Conservation (phyloP, 2,329 filamentous ascomycete genomes). For the Aspergillus melleus region DNA sequence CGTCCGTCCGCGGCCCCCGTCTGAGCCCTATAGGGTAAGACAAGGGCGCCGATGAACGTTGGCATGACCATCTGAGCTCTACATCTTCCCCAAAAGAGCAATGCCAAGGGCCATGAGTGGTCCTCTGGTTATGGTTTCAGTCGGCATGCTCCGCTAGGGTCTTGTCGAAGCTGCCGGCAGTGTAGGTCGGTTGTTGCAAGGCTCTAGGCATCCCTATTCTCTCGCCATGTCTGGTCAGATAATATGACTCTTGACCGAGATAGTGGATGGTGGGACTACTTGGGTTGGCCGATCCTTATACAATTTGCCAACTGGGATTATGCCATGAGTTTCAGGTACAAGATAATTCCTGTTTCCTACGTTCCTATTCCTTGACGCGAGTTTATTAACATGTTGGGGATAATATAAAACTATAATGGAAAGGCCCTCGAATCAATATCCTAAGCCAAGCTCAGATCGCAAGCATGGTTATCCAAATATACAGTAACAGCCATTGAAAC, state of each 20-base stretch:
- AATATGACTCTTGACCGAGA: too few species aligned
- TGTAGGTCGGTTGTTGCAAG: slow-evolving; percentile 29
- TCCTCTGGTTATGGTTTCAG: not conserved
- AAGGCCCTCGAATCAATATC: not conserved
- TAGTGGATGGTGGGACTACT: too few species aligned
- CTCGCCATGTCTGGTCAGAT: not conserved
- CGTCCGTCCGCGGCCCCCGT: slow-evolving; percentile 7
- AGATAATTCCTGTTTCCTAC: too few species aligned
- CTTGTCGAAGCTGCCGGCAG: slow-evolving; percentile 28
- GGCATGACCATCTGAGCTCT: slow-evolving; percentile 24
- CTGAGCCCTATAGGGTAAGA: slow-evolving; percentile 11
- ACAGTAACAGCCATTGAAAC: slow-evolving; percentile 8
- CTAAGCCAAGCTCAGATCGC: not conserved
- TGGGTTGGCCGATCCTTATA: not conserved
- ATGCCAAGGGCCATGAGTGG: slow-evolving; percentile 10
- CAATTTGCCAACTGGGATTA: not conserved
- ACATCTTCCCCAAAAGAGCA: slow-evolving; percentile 12
- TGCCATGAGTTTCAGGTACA: too few species aligned
- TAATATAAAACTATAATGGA: not conserved
- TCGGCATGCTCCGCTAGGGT: not conserved
- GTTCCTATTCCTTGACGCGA: too few species aligned
- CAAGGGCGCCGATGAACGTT: slow-evolving; percentile 19
- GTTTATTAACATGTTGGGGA: too few species aligned
- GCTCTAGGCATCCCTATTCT: not conserved
- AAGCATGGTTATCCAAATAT: slow-evolving; percentile 6